These are phyloP conservation scores for Ascochyta rabiei DNA, from an alignment of 2,329 filamentous ascomycete genomes.

Conservation along the genomic window DNA sequence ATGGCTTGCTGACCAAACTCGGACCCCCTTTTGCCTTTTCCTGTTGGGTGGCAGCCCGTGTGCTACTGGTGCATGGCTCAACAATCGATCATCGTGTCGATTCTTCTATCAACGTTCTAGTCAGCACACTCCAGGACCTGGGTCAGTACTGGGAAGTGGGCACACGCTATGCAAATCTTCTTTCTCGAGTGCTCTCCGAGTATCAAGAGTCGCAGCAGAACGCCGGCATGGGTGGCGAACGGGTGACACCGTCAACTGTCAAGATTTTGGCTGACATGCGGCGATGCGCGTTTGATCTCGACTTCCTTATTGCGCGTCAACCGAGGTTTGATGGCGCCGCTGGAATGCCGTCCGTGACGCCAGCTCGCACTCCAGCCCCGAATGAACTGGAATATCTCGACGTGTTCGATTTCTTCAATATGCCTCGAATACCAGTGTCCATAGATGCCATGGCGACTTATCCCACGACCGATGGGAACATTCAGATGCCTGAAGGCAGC, in stretches of 20 bases:
- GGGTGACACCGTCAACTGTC: conserved; percentile 80
- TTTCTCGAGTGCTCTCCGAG: conserved; percentile 85
- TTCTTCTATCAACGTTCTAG: conserved; percentile 79
- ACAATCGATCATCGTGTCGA: conserved; percentile 85
- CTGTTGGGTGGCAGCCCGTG: conserved; percentile 86
- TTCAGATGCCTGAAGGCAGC: conserved; percentile 33
- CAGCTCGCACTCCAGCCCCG: conserved; percentile 71
- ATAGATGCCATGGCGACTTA: conserved; percentile 41
- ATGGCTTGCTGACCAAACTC: conserved; percentile 76
- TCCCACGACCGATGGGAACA: conserved; percentile 35
- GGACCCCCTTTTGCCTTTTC: conserved; percentile 92
- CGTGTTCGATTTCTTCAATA: conserved; percentile 94
- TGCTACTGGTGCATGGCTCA: conserved; percentile 87
- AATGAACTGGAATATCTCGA: conserved; percentile 91
- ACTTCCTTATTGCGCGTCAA: conserved; percentile 86
- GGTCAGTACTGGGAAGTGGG: conserved; percentile 86
- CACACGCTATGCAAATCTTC: conserved; percentile 76
- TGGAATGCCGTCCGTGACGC: conserved; percentile 55
- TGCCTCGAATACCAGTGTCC: conserved; percentile 69
- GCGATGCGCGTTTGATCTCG: conserved; percentile 85
- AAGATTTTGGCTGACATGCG: conserved; percentile 91
- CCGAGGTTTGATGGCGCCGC: conserved; percentile 53
- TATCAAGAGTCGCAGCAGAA: conserved; percentile 76
- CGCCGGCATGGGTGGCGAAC: conserved; percentile 66
- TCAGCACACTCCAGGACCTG: conserved; percentile 80